Conservation (phyloP, 345 rosid genomes). For the Aquilaria malaccensis region DNA sequence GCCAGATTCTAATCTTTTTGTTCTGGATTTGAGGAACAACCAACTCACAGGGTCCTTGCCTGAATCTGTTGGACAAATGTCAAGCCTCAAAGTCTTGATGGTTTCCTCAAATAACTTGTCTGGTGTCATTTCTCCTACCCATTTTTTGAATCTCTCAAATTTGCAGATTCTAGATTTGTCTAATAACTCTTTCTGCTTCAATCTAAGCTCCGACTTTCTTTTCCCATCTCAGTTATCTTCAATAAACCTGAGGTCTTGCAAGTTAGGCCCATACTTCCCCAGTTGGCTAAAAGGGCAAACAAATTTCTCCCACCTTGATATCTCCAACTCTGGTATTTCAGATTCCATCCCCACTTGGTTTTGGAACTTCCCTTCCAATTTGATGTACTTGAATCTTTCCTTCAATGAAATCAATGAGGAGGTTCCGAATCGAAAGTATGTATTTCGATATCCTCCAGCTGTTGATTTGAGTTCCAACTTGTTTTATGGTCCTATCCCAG, state of each 20-base stretch:
- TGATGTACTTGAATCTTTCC: constrained; percentile 14
- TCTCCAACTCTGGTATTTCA: constrained; percentile 19
- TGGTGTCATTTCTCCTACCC: constrained; percentile 17
- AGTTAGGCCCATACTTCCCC: constrained; percentile 13
- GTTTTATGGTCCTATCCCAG: constrained; percentile 13
- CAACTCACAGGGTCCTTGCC: constrained; percentile 9
- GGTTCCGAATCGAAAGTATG: constrained; percentile 13
- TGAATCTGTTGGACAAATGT: constrained; percentile 8
- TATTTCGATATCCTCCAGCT: neutral
- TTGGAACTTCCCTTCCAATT: constrained; percentile 6
- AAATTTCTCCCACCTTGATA: constrained; percentile 1
- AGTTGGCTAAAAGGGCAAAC: neutral
- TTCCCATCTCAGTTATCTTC: constrained; percentile 19
- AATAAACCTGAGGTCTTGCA: constrained; percentile 12
- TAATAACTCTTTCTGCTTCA: constrained; percentile 14
- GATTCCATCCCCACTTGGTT: constrained; percentile 18
- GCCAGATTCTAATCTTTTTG: too few relatives aligned
- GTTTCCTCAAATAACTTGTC: constrained; percentile 13
- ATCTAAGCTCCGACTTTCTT: constrained; percentile 16
- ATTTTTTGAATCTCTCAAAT: constrained; percentile 21
- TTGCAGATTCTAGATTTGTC: constrained; percentile 6
- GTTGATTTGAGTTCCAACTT: constrained; percentile 19
- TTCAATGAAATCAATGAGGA: constrained; percentile 23
- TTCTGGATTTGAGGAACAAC: neutral
- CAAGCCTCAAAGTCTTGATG: constrained; percentile 7